Percentiles rank a stretch among this genome's conserved stretches.
phyloP scores from a whole-genome alignment of 1,139 yeast species.

The Candida albicans region DNA sequence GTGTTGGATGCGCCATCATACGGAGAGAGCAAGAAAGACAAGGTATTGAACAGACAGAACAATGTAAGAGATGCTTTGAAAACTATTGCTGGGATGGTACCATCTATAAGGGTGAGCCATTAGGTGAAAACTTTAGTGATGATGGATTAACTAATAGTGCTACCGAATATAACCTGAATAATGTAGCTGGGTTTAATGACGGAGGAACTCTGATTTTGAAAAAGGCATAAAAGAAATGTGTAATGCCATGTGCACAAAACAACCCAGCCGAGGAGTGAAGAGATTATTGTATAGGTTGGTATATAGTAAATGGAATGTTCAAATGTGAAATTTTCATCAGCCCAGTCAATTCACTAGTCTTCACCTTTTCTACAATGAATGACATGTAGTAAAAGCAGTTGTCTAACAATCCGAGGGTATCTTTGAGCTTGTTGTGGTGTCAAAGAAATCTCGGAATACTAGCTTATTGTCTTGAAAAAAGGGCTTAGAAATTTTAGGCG shows the following conservation, averaged over 20 bases:
- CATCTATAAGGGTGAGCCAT: slow-evolving; percentile 5
- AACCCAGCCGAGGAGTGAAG: no score
- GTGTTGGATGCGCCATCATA: slow-evolving; percentile 48
- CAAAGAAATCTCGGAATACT: no score
- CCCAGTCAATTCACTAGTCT: no score
- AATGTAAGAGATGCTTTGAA: slow-evolving; percentile 39
- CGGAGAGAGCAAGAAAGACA: slow-evolving; percentile 43
- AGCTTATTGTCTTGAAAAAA: no score
- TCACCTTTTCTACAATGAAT: no score
- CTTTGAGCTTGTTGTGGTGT: no score
- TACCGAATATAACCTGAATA: slow-evolving; percentile 9
- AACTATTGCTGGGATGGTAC: slow-evolving; percentile 46
- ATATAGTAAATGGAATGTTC: no score
- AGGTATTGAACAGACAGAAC: slow-evolving; percentile 36
- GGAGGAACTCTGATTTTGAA: slow-evolving; percentile 9
- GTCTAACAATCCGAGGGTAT: no score
- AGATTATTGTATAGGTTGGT: no score
- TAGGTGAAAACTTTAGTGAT: slow-evolving; percentile 48
- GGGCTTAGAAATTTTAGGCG: no score
- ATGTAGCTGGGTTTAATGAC: slow-evolving; percentile 14
- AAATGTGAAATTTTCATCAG: no score
- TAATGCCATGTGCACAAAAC: background rate
- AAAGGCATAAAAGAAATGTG: background rate
- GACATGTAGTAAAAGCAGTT: no score
- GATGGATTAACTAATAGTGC: slow-evolving; percentile 13